Base-by-base conservation (phyloP, 108 stramenopile genomes). In the Nitzschia sp. region DNA sequence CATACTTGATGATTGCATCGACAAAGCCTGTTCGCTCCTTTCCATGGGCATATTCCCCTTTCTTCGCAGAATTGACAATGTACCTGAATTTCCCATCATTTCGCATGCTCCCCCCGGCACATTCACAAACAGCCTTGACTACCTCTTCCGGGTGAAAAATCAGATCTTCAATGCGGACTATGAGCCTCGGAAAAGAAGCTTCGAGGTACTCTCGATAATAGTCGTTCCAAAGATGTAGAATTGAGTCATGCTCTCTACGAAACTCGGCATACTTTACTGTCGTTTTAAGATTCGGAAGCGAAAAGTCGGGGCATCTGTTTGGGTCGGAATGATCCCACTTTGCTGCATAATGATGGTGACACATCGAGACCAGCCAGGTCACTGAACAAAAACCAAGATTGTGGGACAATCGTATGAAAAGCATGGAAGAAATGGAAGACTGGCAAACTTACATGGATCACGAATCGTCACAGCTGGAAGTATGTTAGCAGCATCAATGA, bases 151-250 rank as follows among this genome's bases (percentile, higher is more conserved):
- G 78, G 63, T 84, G 80, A 53, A 87, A 92, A 41, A 92, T 36
- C 35, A 91, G 72, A 57, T 92, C 91, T 68, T 92, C 91, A 58
- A 84, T 88, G 3, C 94, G 79, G 0, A 93, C 84, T 63, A 93
- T 81, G 36, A 90, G n/a, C 13, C 84, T 69, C 16, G 91, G 91
- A 77, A 90, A 89, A 16, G 67, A 64, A 0, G 72, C 86, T 25
- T 79, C 61, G 26, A 61, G 44, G 67, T 85, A 91, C 38, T 84
- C 91, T 28, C 31, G 32, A 54, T 93, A 86, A 73, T 77, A 91
- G 2, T 78, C 68, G 65, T 82, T 87, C 86, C 86, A 95, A 4
- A 85, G 44, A 48, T 85, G 72, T 5, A 78, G 61, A 3, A 96
- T 44, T 30, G 82, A 82, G 4, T 68, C 64, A 63, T 84, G 76